Percentiles rank a stretch among this genome's conserved stretches.
Conservation (phyloP, 805 yeast species). For the Pichia occidentalis region DNA sequence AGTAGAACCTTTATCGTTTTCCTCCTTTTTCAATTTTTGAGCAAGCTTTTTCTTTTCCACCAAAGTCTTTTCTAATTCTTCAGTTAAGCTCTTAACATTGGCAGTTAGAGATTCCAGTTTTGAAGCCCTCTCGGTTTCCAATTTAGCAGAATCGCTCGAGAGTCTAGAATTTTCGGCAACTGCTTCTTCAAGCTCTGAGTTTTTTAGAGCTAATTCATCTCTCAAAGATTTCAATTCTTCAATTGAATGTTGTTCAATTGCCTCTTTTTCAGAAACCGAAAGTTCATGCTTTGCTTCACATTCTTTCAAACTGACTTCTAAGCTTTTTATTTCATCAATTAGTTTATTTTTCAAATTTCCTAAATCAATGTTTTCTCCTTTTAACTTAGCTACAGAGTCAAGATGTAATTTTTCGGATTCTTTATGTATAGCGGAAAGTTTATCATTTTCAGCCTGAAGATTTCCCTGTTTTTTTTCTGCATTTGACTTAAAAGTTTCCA, state of each 20-base stretch:
- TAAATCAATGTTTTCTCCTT: too few relatives aligned
- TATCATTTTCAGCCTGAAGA: too few relatives aligned
- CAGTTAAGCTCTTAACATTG: not conserved
- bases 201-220: not conserved
- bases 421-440: too few relatives aligned
- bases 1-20: not conserved
- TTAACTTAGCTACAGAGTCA: too few relatives aligned
- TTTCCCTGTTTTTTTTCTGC: too few relatives aligned
- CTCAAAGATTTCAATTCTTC: not conserved
- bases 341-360: too few relatives aligned
- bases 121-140: not conserved
- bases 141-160: not conserved
- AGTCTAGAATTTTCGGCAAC: not conserved
- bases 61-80: not conserved
- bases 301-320: not conserved
- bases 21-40: not conserved
- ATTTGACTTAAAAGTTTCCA: not conserved
- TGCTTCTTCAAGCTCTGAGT: not conserved
- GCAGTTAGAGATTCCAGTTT: not conserved
- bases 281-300: not conserved
- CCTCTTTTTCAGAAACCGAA: not conserved
- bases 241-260: not conserved
- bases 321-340: too few relatives aligned
- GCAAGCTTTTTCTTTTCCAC: constrained; percentile 1
- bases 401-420: too few relatives aligned